phyloP scores from a whole-genome alignment of 345 rosid genomes.

The Syzygium grande region DNA sequence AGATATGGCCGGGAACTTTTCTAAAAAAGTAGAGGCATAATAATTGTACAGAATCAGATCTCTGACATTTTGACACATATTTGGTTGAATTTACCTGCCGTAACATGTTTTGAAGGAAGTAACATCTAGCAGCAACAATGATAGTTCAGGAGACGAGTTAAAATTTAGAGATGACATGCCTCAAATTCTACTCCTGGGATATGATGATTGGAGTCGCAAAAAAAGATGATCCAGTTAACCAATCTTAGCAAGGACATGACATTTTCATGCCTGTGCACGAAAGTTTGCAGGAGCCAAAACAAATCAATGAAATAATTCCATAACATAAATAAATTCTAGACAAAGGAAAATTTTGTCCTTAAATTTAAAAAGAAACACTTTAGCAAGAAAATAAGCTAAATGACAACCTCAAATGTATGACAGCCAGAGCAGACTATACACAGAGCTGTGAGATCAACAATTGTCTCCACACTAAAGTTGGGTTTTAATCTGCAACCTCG shows the following conservation, averaged over 20 bases:
- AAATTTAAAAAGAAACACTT: background rate
- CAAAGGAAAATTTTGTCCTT: background rate
- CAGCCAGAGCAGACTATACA: slow-evolving; percentile 66
- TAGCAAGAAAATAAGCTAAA: slow-evolving; percentile 13
- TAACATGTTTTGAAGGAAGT: background rate
- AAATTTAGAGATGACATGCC: background rate
- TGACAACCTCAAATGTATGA: slow-evolving; percentile 51
- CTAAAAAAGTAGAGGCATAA: background rate
- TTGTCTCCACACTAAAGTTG: slow-evolving; percentile 34
- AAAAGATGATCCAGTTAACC: background rate
- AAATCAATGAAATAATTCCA: background rate
- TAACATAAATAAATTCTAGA: background rate
- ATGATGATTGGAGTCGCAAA: background rate
- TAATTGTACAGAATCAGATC: background rate
- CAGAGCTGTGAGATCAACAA: slow-evolving; percentile 60
- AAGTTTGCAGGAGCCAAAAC: background rate
- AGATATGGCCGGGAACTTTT: background rate
- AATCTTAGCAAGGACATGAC: background rate
- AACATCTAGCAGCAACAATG: background rate
- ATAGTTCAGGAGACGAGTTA: background rate
- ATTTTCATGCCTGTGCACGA: background rate
- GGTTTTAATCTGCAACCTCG: slow-evolving; percentile 73
- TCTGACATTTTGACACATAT: background rate
- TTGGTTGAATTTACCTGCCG: background rate
- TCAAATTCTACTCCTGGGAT: background rate